Evolutionary conservation across 352 stramenopile genomes (phyloP).

Genomic region (Hyaloperonospora arabidopsidis): DNA sequence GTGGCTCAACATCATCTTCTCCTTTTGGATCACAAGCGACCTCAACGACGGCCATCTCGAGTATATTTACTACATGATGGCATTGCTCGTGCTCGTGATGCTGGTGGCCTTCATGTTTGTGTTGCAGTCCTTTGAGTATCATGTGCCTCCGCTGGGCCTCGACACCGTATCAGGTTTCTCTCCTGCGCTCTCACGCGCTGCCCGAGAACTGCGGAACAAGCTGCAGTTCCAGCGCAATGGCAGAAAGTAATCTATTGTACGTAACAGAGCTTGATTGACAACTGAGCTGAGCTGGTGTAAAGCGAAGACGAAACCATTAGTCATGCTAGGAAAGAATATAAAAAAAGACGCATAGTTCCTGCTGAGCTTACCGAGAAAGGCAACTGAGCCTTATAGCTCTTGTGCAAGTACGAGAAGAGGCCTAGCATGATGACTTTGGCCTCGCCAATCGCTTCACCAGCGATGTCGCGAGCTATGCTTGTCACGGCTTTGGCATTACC

Average conservation of each 20-base stretch:
- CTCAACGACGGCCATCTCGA: conserved; percentile 87
- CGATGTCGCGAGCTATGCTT: conserved; percentile 76
- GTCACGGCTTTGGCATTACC: conserved; percentile 80
- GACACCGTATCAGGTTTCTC: conserved; percentile 54
- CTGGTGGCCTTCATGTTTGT: conserved; percentile 53
- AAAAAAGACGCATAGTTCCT: conserved; percentile 5
- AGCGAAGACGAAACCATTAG: neutral
- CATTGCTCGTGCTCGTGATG: conserved; percentile 56
- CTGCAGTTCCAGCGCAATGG: conserved; percentile 28
- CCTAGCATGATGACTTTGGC: conserved; percentile 78
- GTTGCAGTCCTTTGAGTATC: conserved; percentile 78
- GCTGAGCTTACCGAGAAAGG: too few species aligned
- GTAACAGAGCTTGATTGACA: neutral
- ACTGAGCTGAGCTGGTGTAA: neutral
- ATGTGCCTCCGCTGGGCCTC: conserved; percentile 40
- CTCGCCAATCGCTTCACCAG: conserved; percentile 72
- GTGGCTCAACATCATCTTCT: conserved; percentile 83
- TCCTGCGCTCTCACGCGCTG: conserved; percentile 45
- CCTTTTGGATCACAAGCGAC: conserved; percentile 86
- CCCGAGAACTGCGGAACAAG: conserved; percentile 34
- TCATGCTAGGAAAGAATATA: neutral
- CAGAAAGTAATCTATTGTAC: conserved; percentile 10
- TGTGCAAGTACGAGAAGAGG: conserved; percentile 63
- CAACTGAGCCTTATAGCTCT: conserved; percentile 12
- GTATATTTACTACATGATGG: conserved; percentile 85